These are phyloP conservation scores for Solidago caesia DNA, from an alignment of 129 eudicot species.

Conservation along the genomic window DNA sequence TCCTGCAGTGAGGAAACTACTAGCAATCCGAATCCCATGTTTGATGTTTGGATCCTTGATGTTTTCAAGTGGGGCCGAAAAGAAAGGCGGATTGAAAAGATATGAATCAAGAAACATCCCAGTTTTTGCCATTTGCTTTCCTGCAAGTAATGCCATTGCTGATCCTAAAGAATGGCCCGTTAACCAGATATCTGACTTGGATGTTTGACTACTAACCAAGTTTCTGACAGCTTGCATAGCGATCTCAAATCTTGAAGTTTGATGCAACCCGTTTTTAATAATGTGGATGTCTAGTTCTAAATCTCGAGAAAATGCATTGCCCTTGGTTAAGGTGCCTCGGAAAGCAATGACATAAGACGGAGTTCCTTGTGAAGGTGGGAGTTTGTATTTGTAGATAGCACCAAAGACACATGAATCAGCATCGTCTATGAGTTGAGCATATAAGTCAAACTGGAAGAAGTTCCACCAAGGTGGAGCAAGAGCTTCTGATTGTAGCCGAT, in stretches of 20 bases:
- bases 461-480: constrained; percentile 96
- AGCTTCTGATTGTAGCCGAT: constrained; percentile 51
- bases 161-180: constrained; percentile 94
- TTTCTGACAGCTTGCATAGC: constrained; percentile 67
- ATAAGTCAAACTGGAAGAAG: constrained; percentile 54
- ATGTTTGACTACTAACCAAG: constrained; percentile 42
- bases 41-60: constrained; percentile 66
- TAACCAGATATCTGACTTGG: constrained; percentile 67
- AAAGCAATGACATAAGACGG: constrained; percentile 71
- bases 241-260: constrained; percentile 61
- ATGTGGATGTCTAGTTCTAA: constrained; percentile 71
- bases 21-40: constrained; percentile 82
- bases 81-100: constrained; percentile 84
- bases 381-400: constrained; percentile 60
- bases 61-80: constrained; percentile 84
- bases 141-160: constrained; percentile 86
- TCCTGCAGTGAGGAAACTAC: constrained; percentile 92
- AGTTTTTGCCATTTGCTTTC: constrained; percentile 69
- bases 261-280: constrained; percentile 65
- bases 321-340: constrained; percentile 81
- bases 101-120: constrained; percentile 68
- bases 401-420: constrained; percentile 74
- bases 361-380: constrained; percentile 33
- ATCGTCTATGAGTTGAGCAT: constrained; percentile 63
- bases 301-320: constrained; percentile 65